Base-by-base conservation (phyloP, 2,329 filamentous ascomycete species). In the Fusarium bulbicola region DNA sequence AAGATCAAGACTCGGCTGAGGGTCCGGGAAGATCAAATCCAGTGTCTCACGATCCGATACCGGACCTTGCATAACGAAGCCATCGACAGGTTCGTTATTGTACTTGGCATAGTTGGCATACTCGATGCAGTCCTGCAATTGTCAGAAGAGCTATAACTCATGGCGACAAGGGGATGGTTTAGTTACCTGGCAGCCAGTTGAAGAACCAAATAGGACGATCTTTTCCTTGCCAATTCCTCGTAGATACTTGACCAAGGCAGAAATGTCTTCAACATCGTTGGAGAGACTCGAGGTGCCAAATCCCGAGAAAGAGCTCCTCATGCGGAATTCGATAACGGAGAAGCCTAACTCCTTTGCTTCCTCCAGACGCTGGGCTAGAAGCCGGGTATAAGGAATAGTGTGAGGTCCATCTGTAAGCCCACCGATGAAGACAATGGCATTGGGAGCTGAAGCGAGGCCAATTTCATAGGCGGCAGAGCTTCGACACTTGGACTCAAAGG, bases 41-140 rank as follows among this genome's bases (percentile, higher is more conserved):
- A 92, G 77, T 0, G 87, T 88, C 79, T 97, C 92, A 36, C 94
- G 87, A 80, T 97, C 94, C 4, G 90, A 93, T 7, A 95, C 91
- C 1, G 93, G 91, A 0, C 92, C 94, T 80, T 97, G 95, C 61
- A 97, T 83, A 49, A 97, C 92, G 54, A 91, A 91, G 40, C 92
- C 95, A 67, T 96, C 90, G 4, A 97, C 83, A 0, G 89, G 87
- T 18, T 88, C 82, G 45, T 82, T 81, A 11, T 77, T 77, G 40
- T 85, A 76, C 70, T 84, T 84, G 54, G 79, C 78, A 30, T 84
- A 83, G 59, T 85, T 80, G 26, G 83, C 83, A 63, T 90, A 90
- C 72, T 87, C 86, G 80, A 90, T 86, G 68, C 86, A 88, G 74
- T 90, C 88, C 87, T 90, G 52, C 20, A 21, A 24, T 40, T 47